Base-by-base conservation (phyloP, 208 protist species). In the Trypanosoma brucei region DNA sequence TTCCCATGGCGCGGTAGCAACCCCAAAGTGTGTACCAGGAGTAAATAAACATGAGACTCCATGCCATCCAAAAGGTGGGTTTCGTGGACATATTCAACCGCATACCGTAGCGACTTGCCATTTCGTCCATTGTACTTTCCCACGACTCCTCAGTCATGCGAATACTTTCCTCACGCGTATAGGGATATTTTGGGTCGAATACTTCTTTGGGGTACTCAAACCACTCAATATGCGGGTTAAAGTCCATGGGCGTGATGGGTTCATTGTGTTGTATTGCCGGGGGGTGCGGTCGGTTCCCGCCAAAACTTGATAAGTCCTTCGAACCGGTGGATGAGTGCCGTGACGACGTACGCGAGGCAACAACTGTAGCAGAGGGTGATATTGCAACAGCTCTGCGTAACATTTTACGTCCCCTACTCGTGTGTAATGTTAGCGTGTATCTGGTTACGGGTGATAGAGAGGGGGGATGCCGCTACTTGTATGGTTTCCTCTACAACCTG, bases 171-270 rank as follows among this genome's bases (percentile, higher is more conserved):
- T 95, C 89, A 42, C 86, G 85, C 1, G 89, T 95, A 79, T 92
- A 95, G 4, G 89, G 89, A 65, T 83, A 95, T 73, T 91, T 92
- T 33, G 89, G 86, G 59, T 92, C 83, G 49, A 92, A 95, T 39
- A 95, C 80, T 52, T 95, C 85, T 61, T 95, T 95, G 0, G 89
- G 89, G 65, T 90, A 95, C 70, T 95, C 89, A 65, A 91, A 95
- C 85, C 85, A 95, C 68, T 95, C 85, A 66, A 95, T 95, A 69
- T 95, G 89, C 3, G 89, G 89, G 67, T 93, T 95, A 70, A 95
- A 92, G 78, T 95, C 89, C 78, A 95, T 90, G 0, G 89, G 89
- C 33, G 84, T 46, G n/a, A 95, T 62, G 5, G 85, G 89, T 49
- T 91, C 89, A 64, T 92, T 91, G 71, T 90, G 70, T 50, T 61